Percentiles rank a stretch among this genome's conserved stretches.
Evolutionary conservation across 2,329 filamentous ascomycete genomes (phyloP).

Genomic region (Arthroderma uncinatum): DNA sequence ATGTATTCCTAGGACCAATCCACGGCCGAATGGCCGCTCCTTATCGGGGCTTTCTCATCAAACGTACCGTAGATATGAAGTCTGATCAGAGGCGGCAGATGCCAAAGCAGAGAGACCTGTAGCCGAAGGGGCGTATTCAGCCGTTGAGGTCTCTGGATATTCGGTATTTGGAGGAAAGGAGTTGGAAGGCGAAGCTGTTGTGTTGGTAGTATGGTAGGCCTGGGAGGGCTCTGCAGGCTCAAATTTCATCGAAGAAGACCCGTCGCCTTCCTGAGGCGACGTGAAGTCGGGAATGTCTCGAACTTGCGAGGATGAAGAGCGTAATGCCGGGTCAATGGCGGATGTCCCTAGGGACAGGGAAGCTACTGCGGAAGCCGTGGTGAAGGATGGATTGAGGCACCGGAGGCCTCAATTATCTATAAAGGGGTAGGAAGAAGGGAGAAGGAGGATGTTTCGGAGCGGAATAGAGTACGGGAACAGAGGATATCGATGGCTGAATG

Average conservation of each 20-base stretch:
- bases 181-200: slow-evolving; percentile 41
- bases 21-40: background rate
- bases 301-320: slow-evolving; percentile 37
- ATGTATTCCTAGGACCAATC: background rate
- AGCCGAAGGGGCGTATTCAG: slow-evolving; percentile 31
- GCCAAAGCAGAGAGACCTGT: slow-evolving; percentile 51
- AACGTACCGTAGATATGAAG: slow-evolving; percentile 43
- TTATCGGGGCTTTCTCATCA: background rate
- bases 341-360: slow-evolving; percentile 49
- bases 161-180: slow-evolving; percentile 25
- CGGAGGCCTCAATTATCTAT: slow-evolving; percentile 13
- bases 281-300: slow-evolving; percentile 29
- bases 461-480: background rate
- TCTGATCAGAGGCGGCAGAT: slow-evolving; percentile 44
- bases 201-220: slow-evolving; percentile 23
- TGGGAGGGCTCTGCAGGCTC: slow-evolving; percentile 38
- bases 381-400: slow-evolving; percentile 25
- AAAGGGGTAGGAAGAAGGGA: background rate
- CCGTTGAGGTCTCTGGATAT: slow-evolving; percentile 18
- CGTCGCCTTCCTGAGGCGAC: slow-evolving; percentile 37
- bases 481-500: background rate
- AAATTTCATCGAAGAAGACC: slow-evolving; percentile 36
- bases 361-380: slow-evolving; percentile 50
- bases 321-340: slow-evolving; percentile 42
- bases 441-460: background rate